A percentile compares a stretch with the other conserved stretches of the same genome.
phyloP scores from a whole-genome alignment of 2,329 filamentous ascomycete genomes.

The Xylaria digitata region DNA sequence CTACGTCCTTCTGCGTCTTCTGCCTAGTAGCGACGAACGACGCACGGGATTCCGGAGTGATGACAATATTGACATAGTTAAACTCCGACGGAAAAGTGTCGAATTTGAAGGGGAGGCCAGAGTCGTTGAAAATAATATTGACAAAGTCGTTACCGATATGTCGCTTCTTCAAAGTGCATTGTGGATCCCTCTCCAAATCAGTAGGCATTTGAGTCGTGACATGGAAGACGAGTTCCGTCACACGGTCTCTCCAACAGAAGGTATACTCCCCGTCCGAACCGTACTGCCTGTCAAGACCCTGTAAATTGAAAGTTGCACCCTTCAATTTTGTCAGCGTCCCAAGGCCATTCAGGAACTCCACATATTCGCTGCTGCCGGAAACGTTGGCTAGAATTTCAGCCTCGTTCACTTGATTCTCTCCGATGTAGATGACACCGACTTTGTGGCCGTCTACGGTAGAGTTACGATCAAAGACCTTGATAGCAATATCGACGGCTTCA shows the following conservation, averaged over 20 bases:
- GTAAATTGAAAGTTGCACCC: slow-evolving; percentile 89
- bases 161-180: slow-evolving; percentile 85
- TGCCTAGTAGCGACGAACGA: slow-evolving; percentile 73
- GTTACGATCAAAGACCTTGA: slow-evolving; percentile 85
- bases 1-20: slow-evolving; percentile 52
- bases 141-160: slow-evolving; percentile 99
- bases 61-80: slow-evolving; percentile 97
- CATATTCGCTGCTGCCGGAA: slow-evolving; percentile 87
- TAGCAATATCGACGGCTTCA: slow-evolving; percentile 76
- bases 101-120: slow-evolving; percentile 87
- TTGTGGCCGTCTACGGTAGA: slow-evolving; percentile 95
- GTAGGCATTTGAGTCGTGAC: slow-evolving; percentile 98
- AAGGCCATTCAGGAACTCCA: slow-evolving; percentile 82
- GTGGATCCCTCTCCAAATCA: slow-evolving; percentile 78
- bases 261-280: slow-evolving; percentile 88
- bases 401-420: slow-evolving; percentile 85
- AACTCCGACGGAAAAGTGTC: slow-evolving; percentile 94
- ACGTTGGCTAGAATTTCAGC: slow-evolving; percentile 87
- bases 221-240: slow-evolving; percentile 96
- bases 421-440: slow-evolving; percentile 93
- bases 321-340: slow-evolving; percentile 85
- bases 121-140: slow-evolving; percentile 98
- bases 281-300: slow-evolving; percentile 83
- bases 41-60: slow-evolving; percentile 84
- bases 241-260: slow-evolving; percentile 93